Base-by-base conservation (phyloP, 1,139 yeast species). In the Debaryomyces coudertii region DNA sequence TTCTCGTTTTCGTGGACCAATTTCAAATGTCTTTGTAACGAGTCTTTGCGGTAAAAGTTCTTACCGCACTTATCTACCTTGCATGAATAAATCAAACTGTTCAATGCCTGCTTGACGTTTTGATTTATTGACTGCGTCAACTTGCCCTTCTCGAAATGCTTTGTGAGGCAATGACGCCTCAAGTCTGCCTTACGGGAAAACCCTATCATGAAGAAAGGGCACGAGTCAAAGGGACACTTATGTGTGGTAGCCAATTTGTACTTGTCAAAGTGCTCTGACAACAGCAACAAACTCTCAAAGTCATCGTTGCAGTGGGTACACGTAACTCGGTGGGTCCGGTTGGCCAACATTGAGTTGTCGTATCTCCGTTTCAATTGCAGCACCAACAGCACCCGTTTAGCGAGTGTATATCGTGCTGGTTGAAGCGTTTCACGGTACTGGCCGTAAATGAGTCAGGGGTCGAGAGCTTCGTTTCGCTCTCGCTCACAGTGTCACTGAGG, bases 201-300 rank as follows among this genome's bases (percentile, higher is more conserved):
- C 0, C 90, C 90, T 36, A 84, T 66, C 2, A 79, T 63, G 38
- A 74, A 71, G 83, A 87, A 83, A 0, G 87, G 86, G 55, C 92
- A 85, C 22, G 69, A 66, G 11, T 62, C 57, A 36, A 77, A 73
- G 0, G 83, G 83, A 56, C 90, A 85, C 37, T 46, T 51, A 38
- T 52, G 55, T 2, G 45, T 37, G 31, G 61, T 47, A 20, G 37
- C 40, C n/a, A 49, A 45, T 35, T 47, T 49, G 35, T 36, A 31
- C 20, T 33, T 34, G 27, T 49, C 53, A 28, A 47, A 44, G 35
- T 49, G 53, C 2, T 31, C 35, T 3, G 47, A 46, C 22, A 49
- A 30, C 9, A 43, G 50, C 41, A 43, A 40, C 33, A 43, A 37
- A 28, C 31, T 40, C 5, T 34, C 36, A 28, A 45, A 45, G 14